Evolutionary conservation across 176 grass and related monocot genomes (phyloP).

Genomic region (Zoysia japonica): DNA sequence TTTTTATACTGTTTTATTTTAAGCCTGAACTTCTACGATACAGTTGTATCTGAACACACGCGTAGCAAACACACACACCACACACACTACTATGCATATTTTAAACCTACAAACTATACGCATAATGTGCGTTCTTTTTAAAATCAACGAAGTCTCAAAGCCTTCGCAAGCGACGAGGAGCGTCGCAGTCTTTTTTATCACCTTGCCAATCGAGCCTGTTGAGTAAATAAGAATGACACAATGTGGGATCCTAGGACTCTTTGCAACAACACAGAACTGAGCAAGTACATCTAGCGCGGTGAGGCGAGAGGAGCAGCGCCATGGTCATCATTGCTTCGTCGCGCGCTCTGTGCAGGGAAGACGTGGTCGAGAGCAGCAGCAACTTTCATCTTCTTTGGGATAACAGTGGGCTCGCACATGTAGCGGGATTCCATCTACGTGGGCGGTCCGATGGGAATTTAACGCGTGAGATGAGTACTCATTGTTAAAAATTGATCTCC

Average conservation of each 20-base stretch:
- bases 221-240: neutral
- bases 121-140: too few relatives aligned
- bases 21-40: too few relatives aligned
- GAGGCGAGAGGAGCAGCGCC: conserved; percentile 40
- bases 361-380: conserved; percentile 29
- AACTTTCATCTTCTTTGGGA: neutral
- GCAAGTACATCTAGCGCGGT: conserved; percentile 6
- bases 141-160: too few relatives aligned
- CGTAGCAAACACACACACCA: too few relatives aligned
- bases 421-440: neutral
- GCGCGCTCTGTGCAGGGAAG: conserved; percentile 10
- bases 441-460: conserved; percentile 16
- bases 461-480: neutral
- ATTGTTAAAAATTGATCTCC: too few relatives aligned
- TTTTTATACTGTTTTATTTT: neutral
- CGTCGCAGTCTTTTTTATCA: too few relatives aligned
- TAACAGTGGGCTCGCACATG: conserved; percentile 19
- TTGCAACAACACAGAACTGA: neutral
- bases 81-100: too few relatives aligned
- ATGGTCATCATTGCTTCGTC: conserved; percentile 50
- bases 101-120: too few relatives aligned
- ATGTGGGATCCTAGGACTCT: neutral
- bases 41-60: too few relatives aligned
- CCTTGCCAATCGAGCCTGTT: too few relatives aligned
- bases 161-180: too few relatives aligned